Evolutionary conservation across 169 alveolate species (phyloP), one percentile per base, ranked within the genome.

Genomic region (Fabrea salina): DNA sequence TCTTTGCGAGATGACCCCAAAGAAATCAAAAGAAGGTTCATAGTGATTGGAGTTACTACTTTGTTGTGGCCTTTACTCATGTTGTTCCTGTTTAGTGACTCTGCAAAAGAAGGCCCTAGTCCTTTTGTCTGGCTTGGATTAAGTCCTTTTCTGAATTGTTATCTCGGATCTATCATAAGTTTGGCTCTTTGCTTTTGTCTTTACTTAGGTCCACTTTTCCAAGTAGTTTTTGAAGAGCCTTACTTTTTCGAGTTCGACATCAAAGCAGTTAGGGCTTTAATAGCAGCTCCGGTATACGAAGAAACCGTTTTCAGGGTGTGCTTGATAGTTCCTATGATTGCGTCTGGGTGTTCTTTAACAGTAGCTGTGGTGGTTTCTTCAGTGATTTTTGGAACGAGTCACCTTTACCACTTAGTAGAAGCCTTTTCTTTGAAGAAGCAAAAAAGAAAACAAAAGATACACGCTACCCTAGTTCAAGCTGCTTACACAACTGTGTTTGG

Each of bases 221-320:
- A 72, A 32, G 35, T 22, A 13, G 70, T 30, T 7, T 32, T 72
- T 3, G 13, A 11, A 25, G 70, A 50, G 3, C 71, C 16, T 27
- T 13, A 25, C n/a, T 41, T 13, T 7, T 11, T 16, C 22, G 49
- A 61, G 54, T 33, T 33, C 16, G 54, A 72, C 25, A 30, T 47
- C 19, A 27, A 8, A 22, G 47, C n/a, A 51, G 13, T 72, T 0
- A n/a, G 33, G 27, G 25, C 37, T 1, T 50, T 50, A 30, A 43
- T 72, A 3, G 19, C 72, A 25, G 80, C 49, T 6, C 58, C 80
- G 8, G 8, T 72, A 27, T 19, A 11, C 47, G 80, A 50, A 32
- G 80, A 72, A 51, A 37, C 33, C 11, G 7, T 51, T 25, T 72
- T 72, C 47, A 72, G 80, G 54, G 27, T 53, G 6, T 49, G 72